A percentile compares a stretch with the other conserved stretches of the same genome.
phyloP scores from a whole-genome alignment of 768 basidiomycete species.

The Rossbeevera mucosa region DNA sequence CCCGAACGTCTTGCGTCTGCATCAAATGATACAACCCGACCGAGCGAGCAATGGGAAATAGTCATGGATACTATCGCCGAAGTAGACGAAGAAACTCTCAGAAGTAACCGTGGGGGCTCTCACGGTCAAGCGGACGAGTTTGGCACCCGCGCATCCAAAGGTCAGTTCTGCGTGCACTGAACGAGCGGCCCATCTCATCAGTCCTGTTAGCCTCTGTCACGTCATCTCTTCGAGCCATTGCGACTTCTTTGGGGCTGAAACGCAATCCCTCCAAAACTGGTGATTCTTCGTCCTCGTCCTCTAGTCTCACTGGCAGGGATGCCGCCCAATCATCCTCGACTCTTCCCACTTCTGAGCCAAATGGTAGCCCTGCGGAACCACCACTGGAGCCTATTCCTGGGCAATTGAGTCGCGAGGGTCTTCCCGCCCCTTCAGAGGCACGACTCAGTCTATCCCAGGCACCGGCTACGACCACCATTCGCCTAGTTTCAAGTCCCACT shows the following conservation, averaged over 20 bases:
- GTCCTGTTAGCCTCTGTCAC: conserved; percentile 48
- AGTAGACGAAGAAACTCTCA: conserved; percentile 45
- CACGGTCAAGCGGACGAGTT: conserved; percentile 57
- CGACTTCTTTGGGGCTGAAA: conserved; percentile 71
- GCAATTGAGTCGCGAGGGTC: conserved; percentile 51
- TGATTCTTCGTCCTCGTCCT: conserved; percentile 27
- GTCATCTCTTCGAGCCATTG: conserved; percentile 73
- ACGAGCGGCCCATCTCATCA: background rate
- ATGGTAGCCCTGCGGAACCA: conserved; percentile 13
- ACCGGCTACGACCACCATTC: conserved; percentile 45
- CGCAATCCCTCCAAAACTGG: conserved; percentile 31
- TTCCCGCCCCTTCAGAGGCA: conserved; percentile 56
- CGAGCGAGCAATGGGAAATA: conserved; percentile 80
- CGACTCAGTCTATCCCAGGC: conserved; percentile 55
- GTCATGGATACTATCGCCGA: conserved; percentile 82
- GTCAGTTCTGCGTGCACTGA: conserved; percentile 34
- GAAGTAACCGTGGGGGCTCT: conserved; percentile 40
- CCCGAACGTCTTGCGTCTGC: conserved; percentile 4
- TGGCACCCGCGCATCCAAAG: conserved; percentile 62
- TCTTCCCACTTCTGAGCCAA: conserved; percentile 26
- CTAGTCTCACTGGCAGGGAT: conserved; percentile 23
- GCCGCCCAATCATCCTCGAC: conserved; percentile 23
- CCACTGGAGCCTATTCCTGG: conserved; percentile 54
- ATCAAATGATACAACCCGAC: conserved; percentile 40
- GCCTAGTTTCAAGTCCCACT: conserved; percentile 36